phyloP scores from a whole-genome alignment of 495 filamentous ascomycete species.

The Aspergillus homomorphus region DNA sequence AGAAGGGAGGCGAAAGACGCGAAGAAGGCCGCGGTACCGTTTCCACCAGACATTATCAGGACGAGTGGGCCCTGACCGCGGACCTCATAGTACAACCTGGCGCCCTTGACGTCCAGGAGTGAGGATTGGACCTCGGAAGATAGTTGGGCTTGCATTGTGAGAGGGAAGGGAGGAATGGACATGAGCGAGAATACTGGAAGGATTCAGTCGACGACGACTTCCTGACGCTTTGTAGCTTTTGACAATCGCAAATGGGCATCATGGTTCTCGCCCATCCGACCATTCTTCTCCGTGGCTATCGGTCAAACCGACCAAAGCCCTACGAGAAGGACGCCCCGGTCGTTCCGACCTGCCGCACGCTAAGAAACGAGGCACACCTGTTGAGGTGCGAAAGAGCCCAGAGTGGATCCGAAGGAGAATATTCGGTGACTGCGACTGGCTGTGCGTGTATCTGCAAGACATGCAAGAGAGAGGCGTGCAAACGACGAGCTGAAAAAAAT shows the following conservation, averaged over 20 bases:
- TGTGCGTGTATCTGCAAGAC: background rate
- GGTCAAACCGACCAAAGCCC: no score
- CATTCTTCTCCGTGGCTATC: no score
- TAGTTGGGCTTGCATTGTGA: background rate
- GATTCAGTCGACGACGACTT: no score
- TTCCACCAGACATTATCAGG: conserved; percentile 7
- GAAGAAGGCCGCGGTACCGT: conserved; percentile 8
- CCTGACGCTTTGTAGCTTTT: no score
- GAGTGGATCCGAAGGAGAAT: background rate
- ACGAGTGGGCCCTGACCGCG: conserved; percentile 8
- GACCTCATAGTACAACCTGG: conserved; percentile 10
- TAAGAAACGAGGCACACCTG: no score
- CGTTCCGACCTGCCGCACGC: no score
- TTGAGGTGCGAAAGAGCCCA: no score
- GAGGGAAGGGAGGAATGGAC: no score
- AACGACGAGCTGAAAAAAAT: background rate
- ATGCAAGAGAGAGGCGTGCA: background rate
- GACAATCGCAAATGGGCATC: no score
- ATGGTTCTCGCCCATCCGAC: no score
- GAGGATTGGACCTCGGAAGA: background rate
- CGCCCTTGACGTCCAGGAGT: background rate
- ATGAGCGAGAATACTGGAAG: no score
- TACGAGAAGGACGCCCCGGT: no score
- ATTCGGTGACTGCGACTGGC: background rate
- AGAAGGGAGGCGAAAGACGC: conserved; percentile 5